A percentile compares a stretch with the other conserved stretches of the same genome.
These are phyloP conservation scores for Hypoxylon sp. DNA, from an alignment of 2,329 filamentous ascomycete species.

Conservation along the genomic window DNA sequence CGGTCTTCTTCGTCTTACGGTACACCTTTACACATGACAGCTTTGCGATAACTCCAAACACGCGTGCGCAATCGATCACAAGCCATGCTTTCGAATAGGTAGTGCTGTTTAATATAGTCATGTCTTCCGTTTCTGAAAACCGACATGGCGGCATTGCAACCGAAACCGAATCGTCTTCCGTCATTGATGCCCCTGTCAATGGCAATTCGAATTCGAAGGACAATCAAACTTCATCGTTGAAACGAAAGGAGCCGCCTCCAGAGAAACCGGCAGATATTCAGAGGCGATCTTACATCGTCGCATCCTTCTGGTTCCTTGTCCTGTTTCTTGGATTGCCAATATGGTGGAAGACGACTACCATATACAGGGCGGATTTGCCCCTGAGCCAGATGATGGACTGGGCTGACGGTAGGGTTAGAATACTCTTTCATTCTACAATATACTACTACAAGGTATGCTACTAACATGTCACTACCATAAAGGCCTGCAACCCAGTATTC, in stretches of 20 bases:
- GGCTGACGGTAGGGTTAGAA: slow-evolving; percentile 85
- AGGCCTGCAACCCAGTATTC: slow-evolving; percentile 91
- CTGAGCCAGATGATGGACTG: slow-evolving; percentile 89
- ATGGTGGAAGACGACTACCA: slow-evolving; percentile 96
- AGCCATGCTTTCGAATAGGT: slow-evolving; percentile 38
- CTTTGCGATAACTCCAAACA: slow-evolving; percentile 39
- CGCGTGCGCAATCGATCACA: slow-evolving; percentile 24
- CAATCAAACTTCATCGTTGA: slow-evolving; percentile 25
- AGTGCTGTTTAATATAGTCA: slow-evolving; percentile 26
- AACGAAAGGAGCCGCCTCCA: slow-evolving; percentile 74
- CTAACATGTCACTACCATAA: slow-evolving; percentile 36
- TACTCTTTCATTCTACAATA: background rate
- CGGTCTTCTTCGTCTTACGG: slow-evolving; percentile 4
- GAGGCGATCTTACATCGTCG: slow-evolving; percentile 80
- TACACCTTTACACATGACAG: slow-evolving; percentile 14
- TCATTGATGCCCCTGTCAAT: background rate
- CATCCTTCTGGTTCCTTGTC: slow-evolving; percentile 93
- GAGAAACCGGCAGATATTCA: slow-evolving; percentile 79
- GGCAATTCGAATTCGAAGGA: slow-evolving; percentile 18
- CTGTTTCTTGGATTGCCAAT: slow-evolving; percentile 87
- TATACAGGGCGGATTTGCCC: slow-evolving; percentile 88
- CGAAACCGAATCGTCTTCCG: slow-evolving; percentile 7
- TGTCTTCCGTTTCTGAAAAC: slow-evolving; percentile 35
- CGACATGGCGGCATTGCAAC: slow-evolving; percentile 28
- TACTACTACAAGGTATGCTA: background rate